Conservation (phyloP, 257 asterid species). For the Phtheirospermum japonicum region DNA sequence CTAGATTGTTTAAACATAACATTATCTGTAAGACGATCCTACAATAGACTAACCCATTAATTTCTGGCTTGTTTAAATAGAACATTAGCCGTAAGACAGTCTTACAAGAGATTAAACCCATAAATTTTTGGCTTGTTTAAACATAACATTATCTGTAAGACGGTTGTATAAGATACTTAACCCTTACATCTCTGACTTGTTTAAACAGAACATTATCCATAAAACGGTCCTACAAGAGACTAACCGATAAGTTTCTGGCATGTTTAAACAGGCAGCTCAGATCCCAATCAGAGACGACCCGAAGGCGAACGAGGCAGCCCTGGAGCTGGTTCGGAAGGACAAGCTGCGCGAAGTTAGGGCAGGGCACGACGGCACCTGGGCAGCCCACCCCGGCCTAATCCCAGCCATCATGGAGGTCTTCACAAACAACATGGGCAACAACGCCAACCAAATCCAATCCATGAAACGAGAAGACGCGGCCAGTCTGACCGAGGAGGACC, state of each 20-base stretch:
- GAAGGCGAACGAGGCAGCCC: conserved; percentile 75
- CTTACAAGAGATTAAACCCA: too few relatives aligned
- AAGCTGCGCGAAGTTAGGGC: conserved; percentile 80
- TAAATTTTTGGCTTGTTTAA: too few relatives aligned
- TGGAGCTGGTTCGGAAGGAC: conserved; percentile 76
- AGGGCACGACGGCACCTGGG: conserved; percentile 99
- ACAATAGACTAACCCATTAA: too few relatives aligned
- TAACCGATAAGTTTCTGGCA: neutral
- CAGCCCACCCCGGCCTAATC: conserved; percentile 97
- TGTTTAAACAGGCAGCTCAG: conserved; percentile 77
- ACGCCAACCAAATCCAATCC: conserved; percentile 65
- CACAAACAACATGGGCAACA: conserved; percentile 48
- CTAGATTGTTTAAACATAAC: too few relatives aligned
- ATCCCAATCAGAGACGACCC: conserved; percentile 86
- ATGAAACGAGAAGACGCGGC: conserved; percentile 62
- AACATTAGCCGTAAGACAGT: too few relatives aligned
- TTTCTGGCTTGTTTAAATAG: too few relatives aligned
- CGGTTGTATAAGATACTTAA: too few relatives aligned
- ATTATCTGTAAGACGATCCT: too few relatives aligned
- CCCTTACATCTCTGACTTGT: too few relatives aligned
- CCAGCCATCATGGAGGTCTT: conserved; percentile 68
- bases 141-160: too few relatives aligned
- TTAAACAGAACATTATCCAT: too few relatives aligned
- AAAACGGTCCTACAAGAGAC: too few relatives aligned
- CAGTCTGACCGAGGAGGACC: conserved; percentile 54